Evolutionary conservation across 495 filamentous ascomycete species (phyloP).

Genomic region (Xylaria longipes): DNA sequence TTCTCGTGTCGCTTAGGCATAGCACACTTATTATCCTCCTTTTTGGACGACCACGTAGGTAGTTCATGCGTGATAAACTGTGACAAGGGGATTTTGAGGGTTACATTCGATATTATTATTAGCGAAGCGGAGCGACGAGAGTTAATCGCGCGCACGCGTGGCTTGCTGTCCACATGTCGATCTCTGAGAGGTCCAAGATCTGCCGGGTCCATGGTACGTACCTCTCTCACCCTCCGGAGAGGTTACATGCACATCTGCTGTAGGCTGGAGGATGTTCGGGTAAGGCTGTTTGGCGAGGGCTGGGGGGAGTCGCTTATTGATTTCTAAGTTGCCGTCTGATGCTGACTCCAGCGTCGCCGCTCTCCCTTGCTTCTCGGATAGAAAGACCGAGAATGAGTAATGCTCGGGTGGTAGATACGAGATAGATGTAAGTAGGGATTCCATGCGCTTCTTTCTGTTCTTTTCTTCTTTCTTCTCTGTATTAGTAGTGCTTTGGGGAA

Average conservation of each 20-base stretch:
- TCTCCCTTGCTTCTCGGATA: background rate
- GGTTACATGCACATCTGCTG: background rate
- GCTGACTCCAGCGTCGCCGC: constrained; percentile 1
- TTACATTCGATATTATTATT: constrained; percentile 15
- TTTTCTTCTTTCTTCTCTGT: too few species aligned
- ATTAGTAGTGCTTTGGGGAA: background rate
- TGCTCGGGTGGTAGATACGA: background rate
- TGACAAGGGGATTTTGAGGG: background rate
- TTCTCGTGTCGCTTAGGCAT: background rate
- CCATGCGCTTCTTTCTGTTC: background rate
- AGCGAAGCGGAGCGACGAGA: background rate
- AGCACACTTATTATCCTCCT: background rate
- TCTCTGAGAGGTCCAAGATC: constrained; percentile 45
- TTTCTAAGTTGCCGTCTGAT: constrained; percentile 4
- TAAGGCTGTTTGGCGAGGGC: constrained; percentile 21
- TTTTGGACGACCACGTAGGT: constrained; percentile 23
- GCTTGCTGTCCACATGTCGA: constrained; percentile 42
- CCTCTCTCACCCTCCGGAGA: background rate
- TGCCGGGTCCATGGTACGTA: constrained; percentile 31
- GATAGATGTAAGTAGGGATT: background rate
- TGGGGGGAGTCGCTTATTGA: constrained; percentile 5
- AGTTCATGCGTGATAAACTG: constrained; percentile 15
- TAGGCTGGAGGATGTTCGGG: constrained; percentile 8
- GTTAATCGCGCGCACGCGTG: constrained; percentile 21
- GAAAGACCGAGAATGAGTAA: constrained; percentile 10